phyloP scores from a whole-genome alignment of 257 asterid genomes.

The Penstemon eatonii region DNA sequence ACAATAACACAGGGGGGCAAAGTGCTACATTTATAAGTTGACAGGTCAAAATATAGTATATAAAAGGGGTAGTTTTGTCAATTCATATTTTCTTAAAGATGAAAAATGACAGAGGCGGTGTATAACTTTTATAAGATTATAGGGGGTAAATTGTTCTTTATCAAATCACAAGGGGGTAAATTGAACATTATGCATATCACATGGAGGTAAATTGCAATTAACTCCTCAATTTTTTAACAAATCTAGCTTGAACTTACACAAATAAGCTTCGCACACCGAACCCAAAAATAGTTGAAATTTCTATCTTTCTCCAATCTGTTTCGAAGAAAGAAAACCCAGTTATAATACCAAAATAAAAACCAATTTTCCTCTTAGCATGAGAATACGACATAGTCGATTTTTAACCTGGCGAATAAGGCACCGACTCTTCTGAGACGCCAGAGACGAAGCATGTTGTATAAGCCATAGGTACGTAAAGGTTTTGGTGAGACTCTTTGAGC shows the following conservation, averaged over 20 bases:
- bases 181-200: no score
- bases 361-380: not conserved
- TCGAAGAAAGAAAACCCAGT: not conserved
- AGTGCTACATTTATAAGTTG: no score
- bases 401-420: constrained; percentile 18
- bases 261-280: constrained; percentile 49
- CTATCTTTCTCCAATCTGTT: constrained; percentile 58
- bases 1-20: no score
- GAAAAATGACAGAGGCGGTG: no score
- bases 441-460: constrained; percentile 62
- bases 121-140: no score
- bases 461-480: constrained; percentile 40
- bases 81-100: no score
- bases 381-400: not conserved
- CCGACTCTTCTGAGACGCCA: constrained; percentile 65
- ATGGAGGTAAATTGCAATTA: no score
- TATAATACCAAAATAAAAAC: not conserved
- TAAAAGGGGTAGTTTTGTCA: no score
- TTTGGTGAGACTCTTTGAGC: constrained; percentile 39
- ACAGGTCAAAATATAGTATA: no score
- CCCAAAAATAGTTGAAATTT: constrained; percentile 51
- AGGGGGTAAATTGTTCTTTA: no score
- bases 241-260: constrained; percentile 43
- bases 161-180: no score
- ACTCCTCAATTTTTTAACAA: not conserved